These are phyloP conservation scores for Aspergillus sp. DNA, from an alignment of 2,329 filamentous ascomycete species.

Conservation along the genomic window DNA sequence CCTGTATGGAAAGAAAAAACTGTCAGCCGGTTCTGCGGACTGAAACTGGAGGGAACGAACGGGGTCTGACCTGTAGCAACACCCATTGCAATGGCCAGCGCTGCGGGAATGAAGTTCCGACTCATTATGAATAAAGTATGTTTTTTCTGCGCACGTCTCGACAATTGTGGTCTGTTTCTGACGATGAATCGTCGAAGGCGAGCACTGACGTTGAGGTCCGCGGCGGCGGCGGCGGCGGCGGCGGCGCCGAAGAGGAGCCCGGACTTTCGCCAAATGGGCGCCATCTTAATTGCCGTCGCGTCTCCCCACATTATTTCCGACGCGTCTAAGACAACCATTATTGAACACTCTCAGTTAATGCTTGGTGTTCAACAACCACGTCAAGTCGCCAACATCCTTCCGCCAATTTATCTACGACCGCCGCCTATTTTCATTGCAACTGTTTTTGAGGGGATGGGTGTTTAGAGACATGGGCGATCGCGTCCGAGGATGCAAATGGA, in stretches of 20 bases:
- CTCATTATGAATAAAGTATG: constrained; percentile 28
- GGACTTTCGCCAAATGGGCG: constrained; percentile 24
- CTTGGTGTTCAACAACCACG: not conserved
- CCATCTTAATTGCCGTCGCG: constrained; percentile 20
- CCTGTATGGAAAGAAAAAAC: constrained; percentile 27
- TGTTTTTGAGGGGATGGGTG: constrained; percentile 21
- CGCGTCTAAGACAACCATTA: constrained; percentile 19
- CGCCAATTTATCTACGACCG: not conserved
- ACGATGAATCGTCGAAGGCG: not conserved
- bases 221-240: not conserved
- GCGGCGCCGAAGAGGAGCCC: not conserved
- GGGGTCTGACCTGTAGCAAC: constrained; percentile 37
- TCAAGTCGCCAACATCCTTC: not conserved
- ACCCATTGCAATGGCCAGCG: constrained; percentile 40
- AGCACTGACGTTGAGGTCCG: not conserved
- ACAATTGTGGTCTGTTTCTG: not conserved
- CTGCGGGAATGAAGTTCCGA: constrained; percentile 38
- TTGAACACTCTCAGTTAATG: not conserved
- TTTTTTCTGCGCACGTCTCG: not conserved
- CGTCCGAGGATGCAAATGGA: constrained; percentile 41
- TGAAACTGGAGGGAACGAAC: no score
- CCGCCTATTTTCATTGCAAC: not conserved
- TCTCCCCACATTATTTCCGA: constrained; percentile 28
- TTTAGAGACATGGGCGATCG: constrained; percentile 38
- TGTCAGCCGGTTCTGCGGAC: not conserved